A percentile compares a stretch with the other conserved stretches of the same genome.
Conservation (phyloP, 2,329 filamentous ascomycete species). For the Orbilia blumenaviensis region DNA sequence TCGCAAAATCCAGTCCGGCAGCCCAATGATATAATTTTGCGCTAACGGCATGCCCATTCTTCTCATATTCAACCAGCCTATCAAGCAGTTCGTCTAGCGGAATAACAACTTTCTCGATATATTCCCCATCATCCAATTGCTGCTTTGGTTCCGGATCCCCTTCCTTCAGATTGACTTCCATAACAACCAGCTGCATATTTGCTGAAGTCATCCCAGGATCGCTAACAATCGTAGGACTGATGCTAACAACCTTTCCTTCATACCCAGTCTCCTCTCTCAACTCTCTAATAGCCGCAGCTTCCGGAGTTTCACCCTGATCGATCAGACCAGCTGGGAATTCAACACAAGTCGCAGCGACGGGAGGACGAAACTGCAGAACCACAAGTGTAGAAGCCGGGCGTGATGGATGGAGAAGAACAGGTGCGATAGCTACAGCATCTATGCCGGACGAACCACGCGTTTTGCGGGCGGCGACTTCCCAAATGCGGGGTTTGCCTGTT, state of each 20-base stretch:
- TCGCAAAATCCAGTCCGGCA: constrained; percentile 67
- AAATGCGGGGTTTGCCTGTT: constrained; percentile 63
- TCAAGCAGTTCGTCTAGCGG: constrained; percentile 69
- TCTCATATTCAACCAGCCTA: constrained; percentile 64
- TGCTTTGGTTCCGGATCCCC: constrained; percentile 67
- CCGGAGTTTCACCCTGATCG: constrained; percentile 68
- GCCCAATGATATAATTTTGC: constrained; percentile 72
- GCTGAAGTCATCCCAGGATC: constrained; percentile 71
- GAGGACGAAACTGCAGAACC: constrained; percentile 70
- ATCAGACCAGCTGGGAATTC: constrained; percentile 71
- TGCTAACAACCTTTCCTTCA: constrained; percentile 66
- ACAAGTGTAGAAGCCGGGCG: constrained; percentile 66
- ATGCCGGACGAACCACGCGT: constrained; percentile 68
- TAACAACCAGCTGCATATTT: constrained; percentile 71
- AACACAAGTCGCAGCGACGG: constrained; percentile 68
- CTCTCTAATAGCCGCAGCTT: constrained; percentile 68
- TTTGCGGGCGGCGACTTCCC: constrained; percentile 66
- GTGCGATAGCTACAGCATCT: constrained; percentile 70
- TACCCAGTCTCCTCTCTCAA: constrained; percentile 72
- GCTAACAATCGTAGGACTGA: constrained; percentile 73
- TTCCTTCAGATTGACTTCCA: constrained; percentile 66
- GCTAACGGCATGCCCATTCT: constrained; percentile 67
- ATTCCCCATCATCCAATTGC: constrained; percentile 70
- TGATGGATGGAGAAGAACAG: constrained; percentile 65
- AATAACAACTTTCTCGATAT: constrained; percentile 70